Evolutionary conservation across 106 monocot genomes (phyloP).

Genomic region (Allium fistulosum): DNA sequence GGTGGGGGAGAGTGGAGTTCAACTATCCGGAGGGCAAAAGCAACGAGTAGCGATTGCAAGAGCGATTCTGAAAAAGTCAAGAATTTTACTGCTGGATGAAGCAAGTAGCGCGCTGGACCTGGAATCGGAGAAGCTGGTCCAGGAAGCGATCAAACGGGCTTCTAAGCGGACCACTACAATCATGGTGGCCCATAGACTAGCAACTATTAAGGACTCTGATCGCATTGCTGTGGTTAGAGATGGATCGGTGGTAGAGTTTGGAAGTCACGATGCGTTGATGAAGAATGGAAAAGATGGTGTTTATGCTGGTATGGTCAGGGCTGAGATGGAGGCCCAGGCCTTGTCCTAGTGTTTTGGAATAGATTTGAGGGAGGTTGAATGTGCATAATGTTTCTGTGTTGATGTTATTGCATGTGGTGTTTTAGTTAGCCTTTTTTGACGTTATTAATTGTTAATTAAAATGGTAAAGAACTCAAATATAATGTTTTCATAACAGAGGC

Average conservation of each 20-base stretch:
- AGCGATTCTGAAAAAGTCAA: conserved; percentile 29
- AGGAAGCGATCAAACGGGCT: conserved; percentile 21
- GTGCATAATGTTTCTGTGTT: no score
- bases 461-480: no score
- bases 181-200: conserved; percentile 31
- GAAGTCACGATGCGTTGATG: conserved; percentile 19
- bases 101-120: conserved; percentile 39
- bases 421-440: no score
- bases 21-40: conserved; percentile 39
- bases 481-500: no score
- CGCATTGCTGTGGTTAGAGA: conserved; percentile 30
- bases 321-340: conserved; percentile 33
- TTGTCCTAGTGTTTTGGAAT: conserved; percentile 5
- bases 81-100: conserved; percentile 33
- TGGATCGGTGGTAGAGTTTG: conserved; percentile 29
- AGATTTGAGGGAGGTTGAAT: no score
- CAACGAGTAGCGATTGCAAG: conserved; percentile 44
- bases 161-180: conserved; percentile 23
- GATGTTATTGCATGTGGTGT: no score
- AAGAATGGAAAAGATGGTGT: conserved; percentile 9
- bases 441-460: no score
- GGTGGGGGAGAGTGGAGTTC: conserved; percentile 46
- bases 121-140: conserved; percentile 35
- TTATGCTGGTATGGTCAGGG: conserved; percentile 30
- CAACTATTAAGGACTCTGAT: conserved; percentile 26